These are phyloP conservation scores for Acanthamoeba lenticulata DNA, from an alignment of 208 protist species.

Conservation along the genomic window DNA sequence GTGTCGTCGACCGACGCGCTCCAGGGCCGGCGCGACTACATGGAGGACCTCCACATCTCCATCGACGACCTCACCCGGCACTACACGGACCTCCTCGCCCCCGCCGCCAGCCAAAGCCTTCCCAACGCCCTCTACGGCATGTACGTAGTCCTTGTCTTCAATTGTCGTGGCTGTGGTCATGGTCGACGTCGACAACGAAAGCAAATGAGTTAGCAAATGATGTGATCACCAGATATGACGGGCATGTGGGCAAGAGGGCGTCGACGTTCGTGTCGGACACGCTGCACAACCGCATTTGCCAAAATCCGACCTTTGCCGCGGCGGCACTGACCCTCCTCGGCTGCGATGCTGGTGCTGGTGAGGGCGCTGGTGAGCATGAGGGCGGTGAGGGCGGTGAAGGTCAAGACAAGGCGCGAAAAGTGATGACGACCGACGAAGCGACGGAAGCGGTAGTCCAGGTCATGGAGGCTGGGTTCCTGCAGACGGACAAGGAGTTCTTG, in stretches of 20 bases:
- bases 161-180: no score
- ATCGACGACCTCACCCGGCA: not conserved
- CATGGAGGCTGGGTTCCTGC: slow-evolving; percentile 6
- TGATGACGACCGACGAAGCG: not conserved
- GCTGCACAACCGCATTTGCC: not conserved
- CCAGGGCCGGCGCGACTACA: not conserved
- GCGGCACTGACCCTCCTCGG: not conserved
- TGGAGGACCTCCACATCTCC: slow-evolving; percentile 45
- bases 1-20: slow-evolving; percentile 12
- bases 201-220: no score
- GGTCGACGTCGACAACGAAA: no score
- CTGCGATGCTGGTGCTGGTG: no score
- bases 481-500: slow-evolving; percentile 32
- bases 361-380: no score
- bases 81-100: not conserved
- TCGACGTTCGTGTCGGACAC: slow-evolving; percentile 26
- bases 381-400: no score
- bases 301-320: not conserved
- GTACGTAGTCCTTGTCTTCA: no score
- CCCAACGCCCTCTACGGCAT: slow-evolving; percentile 20
- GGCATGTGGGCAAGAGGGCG: slow-evolving; percentile 26
- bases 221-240: not conserved
- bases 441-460: not conserved
- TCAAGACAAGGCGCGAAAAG: no score
- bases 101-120: not conserved